Evolutionary conservation across 805 yeast genomes (phyloP), one percentile per base, ranked within the genome.

Genomic region (Soucietia sequanensis): DNA sequence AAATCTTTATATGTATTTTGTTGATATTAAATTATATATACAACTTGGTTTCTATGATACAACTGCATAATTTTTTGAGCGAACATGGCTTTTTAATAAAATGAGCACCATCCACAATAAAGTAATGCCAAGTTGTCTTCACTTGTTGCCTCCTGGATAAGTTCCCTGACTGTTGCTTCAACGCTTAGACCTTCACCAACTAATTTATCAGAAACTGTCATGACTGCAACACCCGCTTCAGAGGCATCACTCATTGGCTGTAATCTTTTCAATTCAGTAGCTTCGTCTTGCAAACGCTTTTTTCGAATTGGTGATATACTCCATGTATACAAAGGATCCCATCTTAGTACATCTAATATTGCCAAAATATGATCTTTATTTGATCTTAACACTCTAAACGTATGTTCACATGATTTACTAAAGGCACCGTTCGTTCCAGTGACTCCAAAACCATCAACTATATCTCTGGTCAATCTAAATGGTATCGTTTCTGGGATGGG

Each of bases 311-410:
- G 95, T 0, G 96, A 85, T 30, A 89, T 67, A 0, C 85, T 78
- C 98, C 99, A 93, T 1, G 87, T 75, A 51, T 91, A 90, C 36
- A 93, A 69, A 0, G 99, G 97, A 68, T 93, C 99, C 74, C 93
- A 88, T 47, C 82, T 71, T 43, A 93, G 61, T 4, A 91, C 95
- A 48, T 90, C 91, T 36, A 93, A 62, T 21, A 93, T 85, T 20
- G 93, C 82, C 56, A 81, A 60, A 19, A 95, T 86, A 44, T 80
- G 81, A 19, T 80, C 85, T 23, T 68, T 67, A 48, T 88, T 81
- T 1, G 60, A 59, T 36, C 95, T 64, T 29, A 93, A 60, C 2
- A 84, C 86, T 15, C 75, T 58, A 39, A 85, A 75, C 0, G 86
- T 84, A 38, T 78, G 76, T 50, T 86, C 95, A 46, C 95, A 81